Evolutionary conservation across 805 yeast genomes (phyloP).

Genomic region (Pachysolen tannophilus): DNA sequence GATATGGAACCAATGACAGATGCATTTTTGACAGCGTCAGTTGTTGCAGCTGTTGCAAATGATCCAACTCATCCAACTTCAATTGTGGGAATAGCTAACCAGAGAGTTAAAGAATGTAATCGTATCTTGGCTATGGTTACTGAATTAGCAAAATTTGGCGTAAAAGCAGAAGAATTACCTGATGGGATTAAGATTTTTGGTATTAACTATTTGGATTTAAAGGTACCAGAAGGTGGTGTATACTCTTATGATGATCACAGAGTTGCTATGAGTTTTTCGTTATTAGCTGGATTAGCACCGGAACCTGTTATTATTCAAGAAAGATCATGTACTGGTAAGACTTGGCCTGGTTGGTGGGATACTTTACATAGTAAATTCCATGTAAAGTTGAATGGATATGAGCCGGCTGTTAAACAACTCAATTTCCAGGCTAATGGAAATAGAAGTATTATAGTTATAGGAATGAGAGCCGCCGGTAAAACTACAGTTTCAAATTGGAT

Average conservation of each 20-base stretch:
- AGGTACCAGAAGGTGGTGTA: constrained; percentile 55
- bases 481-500: constrained; percentile 79
- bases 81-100: constrained; percentile 95
- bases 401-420: constrained; percentile 26
- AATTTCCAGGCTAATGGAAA: constrained; percentile 28
- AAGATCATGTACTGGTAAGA: constrained; percentile 89
- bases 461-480: constrained; percentile 98
- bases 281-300: constrained; percentile 63
- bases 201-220: constrained; percentile 38
- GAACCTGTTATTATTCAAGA: constrained; percentile 70
- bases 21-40: constrained; percentile 94
- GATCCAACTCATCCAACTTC: constrained; percentile 52
- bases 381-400: constrained; percentile 64
- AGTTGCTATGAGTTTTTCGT: constrained; percentile 95
- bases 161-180: constrained; percentile 70
- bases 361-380: constrained; percentile 62
- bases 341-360: constrained; percentile 99
- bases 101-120: constrained; percentile 95
- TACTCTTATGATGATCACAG: constrained; percentile 91
- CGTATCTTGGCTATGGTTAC: constrained; percentile 91
- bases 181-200: constrained; percentile 93
- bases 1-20: constrained; percentile 99
- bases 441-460: constrained; percentile 70
- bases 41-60: constrained; percentile 89
- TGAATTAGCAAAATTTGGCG: constrained; percentile 87